Percentiles rank a stretch among this genome's conserved stretches.
Evolutionary conservation across 2,329 filamentous ascomycete genomes (phyloP).

Genomic region (Diaporthe eres): DNA sequence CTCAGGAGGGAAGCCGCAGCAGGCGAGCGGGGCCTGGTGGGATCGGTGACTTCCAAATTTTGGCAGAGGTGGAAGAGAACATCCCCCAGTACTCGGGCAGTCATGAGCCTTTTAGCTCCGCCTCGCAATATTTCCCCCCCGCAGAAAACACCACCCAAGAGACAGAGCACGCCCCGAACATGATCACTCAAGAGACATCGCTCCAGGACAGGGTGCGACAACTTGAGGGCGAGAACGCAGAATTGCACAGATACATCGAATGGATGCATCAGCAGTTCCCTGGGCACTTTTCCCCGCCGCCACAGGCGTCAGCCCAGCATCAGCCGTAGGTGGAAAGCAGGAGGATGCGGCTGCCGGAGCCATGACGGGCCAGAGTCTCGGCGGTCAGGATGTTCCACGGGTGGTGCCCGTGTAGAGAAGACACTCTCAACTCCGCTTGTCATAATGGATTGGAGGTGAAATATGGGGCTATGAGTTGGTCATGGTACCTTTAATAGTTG

Average conservation of each 20-base stretch:
- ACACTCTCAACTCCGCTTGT: neutral
- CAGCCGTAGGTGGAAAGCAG: neutral
- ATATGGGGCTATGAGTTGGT: neutral
- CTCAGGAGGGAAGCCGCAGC: neutral
- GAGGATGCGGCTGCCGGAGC: neutral
- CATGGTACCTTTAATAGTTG: neutral
- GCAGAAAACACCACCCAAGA: neutral
- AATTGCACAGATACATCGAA: neutral
- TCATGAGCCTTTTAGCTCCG: neutral
- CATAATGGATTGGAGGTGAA: neutral
- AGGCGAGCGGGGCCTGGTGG: neutral
- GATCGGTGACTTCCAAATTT: neutral
- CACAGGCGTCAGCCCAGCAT: neutral
- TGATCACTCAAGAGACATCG: neutral
- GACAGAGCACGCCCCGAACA: neutral
- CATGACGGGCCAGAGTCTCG: neutral
- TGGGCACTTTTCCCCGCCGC: fast-evolving
- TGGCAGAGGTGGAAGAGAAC: neutral
- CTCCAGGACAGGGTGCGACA: neutral
- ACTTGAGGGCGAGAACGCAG: too few species aligned
- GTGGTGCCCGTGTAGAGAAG: neutral
- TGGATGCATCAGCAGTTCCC: neutral
- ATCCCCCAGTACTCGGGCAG: neutral
- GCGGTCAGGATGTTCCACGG: neutral
- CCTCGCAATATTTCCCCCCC: neutral